Evolutionary conservation across 148 eudicot species (phyloP).

Genomic region (Amaranthus hypochondriacus): DNA sequence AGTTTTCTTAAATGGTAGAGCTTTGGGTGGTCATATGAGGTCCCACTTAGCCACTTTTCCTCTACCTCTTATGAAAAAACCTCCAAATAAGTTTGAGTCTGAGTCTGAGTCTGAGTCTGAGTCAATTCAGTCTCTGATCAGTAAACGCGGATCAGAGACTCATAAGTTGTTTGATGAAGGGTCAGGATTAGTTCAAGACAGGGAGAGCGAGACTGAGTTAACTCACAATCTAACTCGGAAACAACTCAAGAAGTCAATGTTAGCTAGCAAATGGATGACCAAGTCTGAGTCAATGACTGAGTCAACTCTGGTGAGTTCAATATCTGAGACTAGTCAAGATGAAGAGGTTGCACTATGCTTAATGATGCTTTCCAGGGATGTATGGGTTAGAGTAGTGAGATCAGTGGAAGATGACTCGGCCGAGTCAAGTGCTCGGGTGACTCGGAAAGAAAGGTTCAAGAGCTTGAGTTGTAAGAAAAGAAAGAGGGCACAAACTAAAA

Average conservation of each 20-base stretch:
- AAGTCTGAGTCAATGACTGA: constrained; percentile 30
- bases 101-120: constrained; percentile 21
- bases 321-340: constrained; percentile 30
- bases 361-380: constrained; percentile 66
- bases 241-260: neutral
- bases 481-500: neutral
- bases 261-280: neutral
- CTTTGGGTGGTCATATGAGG: constrained; percentile 93
- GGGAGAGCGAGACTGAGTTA: constrained; percentile 62
- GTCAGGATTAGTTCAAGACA: constrained; percentile 1
- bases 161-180: neutral
- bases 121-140: constrained; percentile 32
- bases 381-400: constrained; percentile 32
- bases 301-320: constrained; percentile 37
- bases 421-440: constrained; percentile 65
- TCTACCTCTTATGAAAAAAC: too few relatives aligned
- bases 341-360: constrained; percentile 66
- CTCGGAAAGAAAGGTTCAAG: constrained; percentile 71
- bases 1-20: constrained; percentile 58
- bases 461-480: constrained; percentile 12
- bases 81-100: neutral
- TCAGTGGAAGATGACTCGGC: constrained; percentile 19
- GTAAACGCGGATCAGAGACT: constrained; percentile 5
- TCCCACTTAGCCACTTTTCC: constrained; percentile 55
- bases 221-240: constrained; percentile 26